Evolutionary conservation across 768 basidiomycete species (phyloP).

Genomic region (Mycena pura): DNA sequence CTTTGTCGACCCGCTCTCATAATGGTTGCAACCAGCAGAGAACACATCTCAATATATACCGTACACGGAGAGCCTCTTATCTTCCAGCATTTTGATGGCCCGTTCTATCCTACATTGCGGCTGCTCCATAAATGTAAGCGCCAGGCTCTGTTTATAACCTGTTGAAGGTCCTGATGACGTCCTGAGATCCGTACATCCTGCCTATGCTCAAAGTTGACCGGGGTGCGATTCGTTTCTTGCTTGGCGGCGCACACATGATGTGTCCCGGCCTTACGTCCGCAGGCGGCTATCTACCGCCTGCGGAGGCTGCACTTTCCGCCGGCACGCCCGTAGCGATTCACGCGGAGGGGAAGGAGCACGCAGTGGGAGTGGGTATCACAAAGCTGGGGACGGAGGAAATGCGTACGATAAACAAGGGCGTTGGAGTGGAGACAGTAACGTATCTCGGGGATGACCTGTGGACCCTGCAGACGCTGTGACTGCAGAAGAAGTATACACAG

Average conservation of each 20-base stretch:
- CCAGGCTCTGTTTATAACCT: constrained; percentile 30
- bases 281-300: constrained; percentile 86
- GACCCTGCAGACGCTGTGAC: constrained; percentile 68
- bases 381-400: constrained; percentile 90
- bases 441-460: constrained; percentile 92
- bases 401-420: constrained; percentile 84
- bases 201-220: constrained; percentile 92
- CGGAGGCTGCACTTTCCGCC: constrained; percentile 68
- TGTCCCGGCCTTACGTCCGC: constrained; percentile 94
- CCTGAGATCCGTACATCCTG: constrained; percentile 86
- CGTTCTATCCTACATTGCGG: constrained; percentile 86
- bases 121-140: constrained; percentile 91
- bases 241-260: constrained; percentile 96
- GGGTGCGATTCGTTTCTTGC: constrained; percentile 96
- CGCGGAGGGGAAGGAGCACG: constrained; percentile 96
- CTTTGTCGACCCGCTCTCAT: constrained; percentile 26
- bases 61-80: constrained; percentile 87
- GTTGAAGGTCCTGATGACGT: constrained; percentile 12
- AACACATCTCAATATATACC: constrained; percentile 93
- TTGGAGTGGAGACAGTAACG: constrained; percentile 87
- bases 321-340: constrained; percentile 87
- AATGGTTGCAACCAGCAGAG: constrained; percentile 69
- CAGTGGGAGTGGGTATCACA: constrained; percentile 85
- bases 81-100: constrained; percentile 97
- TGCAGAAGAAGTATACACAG: constrained; percentile 5